Evolutionary conservation across 768 basidiomycete species (phyloP), one percentile per base, ranked within the genome.

Genomic region (Candolleomyces aberdarensis): DNA sequence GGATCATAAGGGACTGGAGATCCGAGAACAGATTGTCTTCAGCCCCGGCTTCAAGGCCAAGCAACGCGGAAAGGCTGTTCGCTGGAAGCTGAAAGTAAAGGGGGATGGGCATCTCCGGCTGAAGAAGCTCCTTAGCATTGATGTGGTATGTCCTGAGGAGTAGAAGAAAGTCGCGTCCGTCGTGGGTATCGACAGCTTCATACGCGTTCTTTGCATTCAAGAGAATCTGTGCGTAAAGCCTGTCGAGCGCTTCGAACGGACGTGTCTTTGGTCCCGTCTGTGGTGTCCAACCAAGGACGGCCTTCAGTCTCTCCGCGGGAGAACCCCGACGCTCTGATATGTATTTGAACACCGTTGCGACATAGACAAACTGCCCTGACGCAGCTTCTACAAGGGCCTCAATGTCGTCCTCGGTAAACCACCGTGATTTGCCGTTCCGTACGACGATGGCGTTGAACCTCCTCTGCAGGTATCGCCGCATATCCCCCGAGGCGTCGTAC

Each of bases 321-420:
- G 26, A 36, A 13, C 31, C 11, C 11, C 32, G 14, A 22, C n/a
- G 47, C 14, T 52, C 49, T 3, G 29, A 19, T 10, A 59, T 20
- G 32, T 50, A 59, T 19, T 26, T 50, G 47, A 51, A 36, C 17
- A 39, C 48, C 3, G 58, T 59, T 19, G 58, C 58, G 3, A 49
- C 58, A n/a, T 59, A 59, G 31, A 59, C 52, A 26, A 59, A 59
- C 58, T 59, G 58, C 9, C 58, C 58, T 1, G 58, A 59, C 13
- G 58, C 47, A 13, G 39, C n/a, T 14, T 6, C 39, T 2, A 59
- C 49, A 17, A 59, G 29, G 9, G 17, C 41, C 8, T 11, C 13
- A 3, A 59, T 22, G 5, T 19, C 44, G 26, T 52, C 22, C 14
- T 59, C 36, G 5, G 43, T 26, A 3, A 49, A 49, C 58, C 58